phyloP scores from a whole-genome alignment of 2,329 filamentous ascomycete genomes.

The Sordariomycetes sp. region DNA sequence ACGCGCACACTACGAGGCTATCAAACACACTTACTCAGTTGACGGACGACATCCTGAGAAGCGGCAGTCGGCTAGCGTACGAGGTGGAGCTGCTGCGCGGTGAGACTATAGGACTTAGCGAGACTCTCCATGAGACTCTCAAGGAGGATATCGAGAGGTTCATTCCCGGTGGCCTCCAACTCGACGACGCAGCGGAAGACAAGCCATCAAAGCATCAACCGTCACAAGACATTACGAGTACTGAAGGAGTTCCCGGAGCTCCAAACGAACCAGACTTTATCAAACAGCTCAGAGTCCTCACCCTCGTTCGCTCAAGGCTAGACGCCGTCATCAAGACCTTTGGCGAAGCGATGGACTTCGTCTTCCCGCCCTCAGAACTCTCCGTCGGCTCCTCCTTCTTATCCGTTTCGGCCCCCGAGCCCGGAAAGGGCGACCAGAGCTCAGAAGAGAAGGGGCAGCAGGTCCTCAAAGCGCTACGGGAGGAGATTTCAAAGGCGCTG shows the following conservation, averaged over 20 bases:
- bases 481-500: slow-evolving; percentile 59
- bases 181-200: slow-evolving; percentile 5
- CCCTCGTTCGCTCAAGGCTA: slow-evolving; percentile 68
- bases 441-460: slow-evolving; percentile 81
- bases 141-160: slow-evolving; percentile 62
- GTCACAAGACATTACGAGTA: slow-evolving; percentile 8
- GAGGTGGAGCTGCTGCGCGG: slow-evolving; percentile 89
- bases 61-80: slow-evolving; percentile 78
- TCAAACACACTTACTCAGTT: slow-evolving; percentile 73
- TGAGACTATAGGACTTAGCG: slow-evolving; percentile 68
- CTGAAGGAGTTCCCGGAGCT: slow-evolving; percentile 5
- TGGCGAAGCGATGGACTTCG: slow-evolving; percentile 91
- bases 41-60: slow-evolving; percentile 88
- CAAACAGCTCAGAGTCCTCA: slow-evolving; percentile 67
- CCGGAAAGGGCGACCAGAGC: slow-evolving; percentile 46
- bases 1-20: slow-evolving; percentile 73
- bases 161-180: slow-evolving; percentile 37
- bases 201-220: background rate
- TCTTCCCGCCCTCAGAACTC: slow-evolving; percentile 75
- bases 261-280: slow-evolving; percentile 51
- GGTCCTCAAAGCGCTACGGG: slow-evolving; percentile 54
- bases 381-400: slow-evolving; percentile 77
- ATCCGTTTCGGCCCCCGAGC: slow-evolving; percentile 76
- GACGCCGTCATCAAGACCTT: slow-evolving; percentile 86
- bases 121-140: slow-evolving; percentile 61